These are phyloP conservation scores for Neofusicoccum ribis DNA, from an alignment of 2,329 filamentous ascomycete species.

Conservation along the genomic window DNA sequence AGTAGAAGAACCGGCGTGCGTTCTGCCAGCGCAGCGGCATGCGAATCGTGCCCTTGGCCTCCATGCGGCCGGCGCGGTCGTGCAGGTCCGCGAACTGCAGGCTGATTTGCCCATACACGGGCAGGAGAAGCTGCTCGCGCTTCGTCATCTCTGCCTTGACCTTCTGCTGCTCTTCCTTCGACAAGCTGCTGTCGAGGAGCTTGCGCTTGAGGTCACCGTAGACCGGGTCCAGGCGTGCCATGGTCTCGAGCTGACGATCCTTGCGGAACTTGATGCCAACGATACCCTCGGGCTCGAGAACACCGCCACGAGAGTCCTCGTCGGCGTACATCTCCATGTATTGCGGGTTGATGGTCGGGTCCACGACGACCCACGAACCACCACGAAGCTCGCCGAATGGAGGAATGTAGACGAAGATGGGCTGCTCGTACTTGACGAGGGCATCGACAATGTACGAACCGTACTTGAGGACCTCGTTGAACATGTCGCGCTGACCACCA, in stretches of 20 bases:
- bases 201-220: conserved; percentile 85
- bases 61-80: conserved; percentile 95
- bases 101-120: conserved; percentile 93
- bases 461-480: conserved; percentile 99
- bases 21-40: conserved; percentile 81
- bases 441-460: conserved; percentile 99
- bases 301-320: conserved; percentile 90
- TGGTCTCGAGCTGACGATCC: conserved; percentile 95
- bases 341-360: conserved; percentile 94
- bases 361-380: conserved; percentile 98
- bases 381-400: conserved; percentile 95
- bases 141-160: conserved; percentile 82
- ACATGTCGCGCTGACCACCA: conserved; percentile 98
- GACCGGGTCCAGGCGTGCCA: conserved; percentile 84
- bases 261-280: conserved; percentile 98
- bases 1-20: conserved; percentile 98
- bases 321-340: conserved; percentile 99
- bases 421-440: conserved; percentile 97
- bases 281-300: conserved; percentile 96
- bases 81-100: conserved; percentile 96
- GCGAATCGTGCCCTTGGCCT: conserved; percentile 94
- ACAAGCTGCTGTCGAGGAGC: conserved; percentile 66
- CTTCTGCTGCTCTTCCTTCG: conserved; percentile 70
- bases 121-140: conserved; percentile 85
- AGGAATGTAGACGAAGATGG: conserved; percentile 98